Percentiles rank a stretch among this genome's conserved stretches.
These are phyloP conservation scores for Saturnispora saitoi DNA, from an alignment of 805 yeast species.

Conservation along the genomic window DNA sequence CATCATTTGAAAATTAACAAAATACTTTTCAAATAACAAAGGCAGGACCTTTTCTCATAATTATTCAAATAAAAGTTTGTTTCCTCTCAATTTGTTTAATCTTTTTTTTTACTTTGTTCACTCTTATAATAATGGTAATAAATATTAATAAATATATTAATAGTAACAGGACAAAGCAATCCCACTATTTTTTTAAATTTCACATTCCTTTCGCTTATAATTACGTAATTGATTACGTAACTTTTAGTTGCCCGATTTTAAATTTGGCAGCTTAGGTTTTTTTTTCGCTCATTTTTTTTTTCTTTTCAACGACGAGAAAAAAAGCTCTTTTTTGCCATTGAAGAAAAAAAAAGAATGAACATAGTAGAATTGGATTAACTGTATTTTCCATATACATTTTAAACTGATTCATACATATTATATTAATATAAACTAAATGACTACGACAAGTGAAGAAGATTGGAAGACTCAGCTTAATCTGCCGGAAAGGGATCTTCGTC, in stretches of 20 bases:
- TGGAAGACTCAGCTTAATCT: constrained; percentile 73
- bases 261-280: too few relatives aligned
- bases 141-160: too few relatives aligned
- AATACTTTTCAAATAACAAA: background rate
- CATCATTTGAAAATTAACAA: background rate
- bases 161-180: too few relatives aligned
- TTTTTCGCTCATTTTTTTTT: too few relatives aligned
- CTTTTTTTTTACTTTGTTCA: background rate
- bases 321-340: too few relatives aligned
- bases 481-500: constrained; percentile 84
- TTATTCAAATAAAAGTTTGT: background rate
- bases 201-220: too few relatives aligned
- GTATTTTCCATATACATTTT: background rate
- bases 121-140: too few relatives aligned
- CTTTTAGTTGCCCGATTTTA: too few relatives aligned
- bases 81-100: background rate
- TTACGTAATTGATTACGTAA: too few relatives aligned
- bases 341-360: too few relatives aligned
- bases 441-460: constrained; percentile 23
- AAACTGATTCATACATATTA: background rate
- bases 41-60: background rate
- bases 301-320: too few relatives aligned
- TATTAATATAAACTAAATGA: background rate
- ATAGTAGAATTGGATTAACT: background rate
- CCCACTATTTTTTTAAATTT: too few relatives aligned